phyloP scores from a whole-genome alignment of 352 stramenopile genomes.

The Phytophthora pistaciae region DNA sequence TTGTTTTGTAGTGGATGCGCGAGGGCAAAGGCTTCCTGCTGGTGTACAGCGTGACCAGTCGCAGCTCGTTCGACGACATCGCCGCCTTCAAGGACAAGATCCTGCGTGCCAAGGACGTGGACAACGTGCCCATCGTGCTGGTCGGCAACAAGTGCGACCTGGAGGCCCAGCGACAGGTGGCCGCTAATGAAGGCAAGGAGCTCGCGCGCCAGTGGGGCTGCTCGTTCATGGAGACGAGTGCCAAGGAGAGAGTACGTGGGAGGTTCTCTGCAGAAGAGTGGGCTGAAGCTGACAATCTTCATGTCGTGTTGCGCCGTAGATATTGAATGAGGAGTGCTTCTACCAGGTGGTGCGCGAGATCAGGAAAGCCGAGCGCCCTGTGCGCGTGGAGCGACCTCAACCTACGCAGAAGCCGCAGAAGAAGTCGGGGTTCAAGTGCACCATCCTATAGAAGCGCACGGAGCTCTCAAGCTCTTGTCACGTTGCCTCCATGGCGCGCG shows the following conservation, averaged over 20 bases:
- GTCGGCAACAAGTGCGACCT: constrained; percentile 93
- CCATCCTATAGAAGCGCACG: constrained; percentile 53
- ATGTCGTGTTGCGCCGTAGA: constrained; percentile 39
- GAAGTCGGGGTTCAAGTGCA: constrained; percentile 73
- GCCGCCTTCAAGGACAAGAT: constrained; percentile 92
- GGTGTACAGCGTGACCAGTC: constrained; percentile 91
- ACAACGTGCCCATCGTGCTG: constrained; percentile 88
- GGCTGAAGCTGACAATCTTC: constrained; percentile 7
- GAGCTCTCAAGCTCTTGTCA: constrained; percentile 24
- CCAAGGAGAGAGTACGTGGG: constrained; percentile 89
- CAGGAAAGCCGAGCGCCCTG: constrained; percentile 78
- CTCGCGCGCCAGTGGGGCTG: constrained; percentile 84
- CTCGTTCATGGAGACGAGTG: constrained; percentile 90
- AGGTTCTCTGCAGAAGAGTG: background rate
- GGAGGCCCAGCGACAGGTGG: constrained; percentile 78
- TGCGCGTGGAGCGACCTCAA: constrained; percentile 47
- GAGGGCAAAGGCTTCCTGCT: constrained; percentile 93
- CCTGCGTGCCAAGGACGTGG: constrained; percentile 88
- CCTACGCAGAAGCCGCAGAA: constrained; percentile 69
- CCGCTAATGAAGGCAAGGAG: constrained; percentile 65
- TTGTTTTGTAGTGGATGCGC: constrained; percentile 84
- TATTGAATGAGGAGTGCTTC: constrained; percentile 92
- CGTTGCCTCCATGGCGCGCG: constrained; percentile 26
- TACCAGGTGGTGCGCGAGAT: constrained; percentile 92
- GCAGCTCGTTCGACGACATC: constrained; percentile 93